Evolutionary conservation across 1,284 basidiomycete species (phyloP), one percentile per base, ranked within the genome.

Genomic region (Heterobasidion occidentale): DNA sequence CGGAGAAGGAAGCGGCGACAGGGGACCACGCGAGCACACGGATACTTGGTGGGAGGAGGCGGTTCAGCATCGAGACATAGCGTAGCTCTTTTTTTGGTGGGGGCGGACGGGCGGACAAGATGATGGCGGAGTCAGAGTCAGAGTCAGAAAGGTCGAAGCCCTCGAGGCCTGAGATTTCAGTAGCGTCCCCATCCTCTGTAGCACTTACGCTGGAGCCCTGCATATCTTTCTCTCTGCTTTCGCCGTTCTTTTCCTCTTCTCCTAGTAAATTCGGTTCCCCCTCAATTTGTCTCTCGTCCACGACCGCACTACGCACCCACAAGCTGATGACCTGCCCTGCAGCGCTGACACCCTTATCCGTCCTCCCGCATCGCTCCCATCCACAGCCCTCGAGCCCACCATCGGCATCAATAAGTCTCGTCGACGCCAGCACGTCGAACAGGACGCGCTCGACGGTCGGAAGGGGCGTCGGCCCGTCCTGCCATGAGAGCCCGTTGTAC

Each of bases 1-100:
- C 86, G 44, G 94, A 94, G 70, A 99, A 99, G 38, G 74, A 69
- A 7, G 79, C 67, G 0, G 81, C 68, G n/a, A 98, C 87, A 9
- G 95, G 93, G 3, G 94, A 94, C 96, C 96, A 99, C 3, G 92
- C 94, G 54, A 95, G 78, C n/a, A 98, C 75, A 20, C 94, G 87
- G 65, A 99, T 94, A 0, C 92, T 90, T 0, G 84, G 77, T 0
- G 96, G 97, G 0, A 99, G 84, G 45, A 97, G 77, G n/a, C 85
- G 83, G 71, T 99, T 99, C 46, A 99, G 81, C 48, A 90, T 80
- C 38, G 79, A 76, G 3, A 94, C 74, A 67, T 96, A 98, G 35
- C 86, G 81, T 54, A 92, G 77, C 67, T 96, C 95, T 35, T 62
- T 69, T 61, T 57, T 69, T 60, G 20, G 66, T 56, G 58, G 59